Conservation (phyloP, 257 asterid genomes). For the Ilex asprella region DNA sequence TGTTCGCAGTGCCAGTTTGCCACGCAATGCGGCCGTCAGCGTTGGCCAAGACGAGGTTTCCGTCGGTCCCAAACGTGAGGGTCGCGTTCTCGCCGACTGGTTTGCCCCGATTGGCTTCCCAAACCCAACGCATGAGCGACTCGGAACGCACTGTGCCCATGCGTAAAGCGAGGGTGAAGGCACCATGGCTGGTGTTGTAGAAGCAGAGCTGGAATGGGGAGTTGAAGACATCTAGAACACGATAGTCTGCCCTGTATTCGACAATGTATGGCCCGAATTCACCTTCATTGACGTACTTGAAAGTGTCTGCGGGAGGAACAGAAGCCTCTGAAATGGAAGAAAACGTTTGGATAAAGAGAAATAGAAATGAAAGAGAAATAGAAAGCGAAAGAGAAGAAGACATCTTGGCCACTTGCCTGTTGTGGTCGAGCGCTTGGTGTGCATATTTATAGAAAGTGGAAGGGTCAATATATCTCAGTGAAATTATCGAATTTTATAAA, state of each 20-base stretch:
- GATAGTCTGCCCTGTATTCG: slow-evolving; percentile 17
- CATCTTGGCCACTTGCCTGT: neutral
- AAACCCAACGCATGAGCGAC: slow-evolving; percentile 20
- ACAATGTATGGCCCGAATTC: slow-evolving; percentile 13
- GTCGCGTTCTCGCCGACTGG: slow-evolving; percentile 20
- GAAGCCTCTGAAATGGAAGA: slow-evolving; percentile 11
- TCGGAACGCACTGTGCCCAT: slow-evolving; percentile 17
- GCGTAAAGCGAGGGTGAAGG: slow-evolving; percentile 16
- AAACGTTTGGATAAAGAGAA: slow-evolving; percentile 1
- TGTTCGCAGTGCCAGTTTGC: slow-evolving; percentile 20
- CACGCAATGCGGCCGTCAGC: slow-evolving; percentile 17
- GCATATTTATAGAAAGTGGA: too few relatives aligned
- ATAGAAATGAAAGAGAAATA: neutral
- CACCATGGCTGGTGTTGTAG: slow-evolving; percentile 21
- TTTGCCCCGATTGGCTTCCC: slow-evolving; percentile 16
- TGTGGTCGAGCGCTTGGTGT: too few relatives aligned
- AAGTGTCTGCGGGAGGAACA: slow-evolving; percentile 17
- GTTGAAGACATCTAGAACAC: neutral
- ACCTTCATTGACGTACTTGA: slow-evolving; percentile 15
- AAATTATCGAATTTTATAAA: too few relatives aligned
- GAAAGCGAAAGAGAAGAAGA: neutral
- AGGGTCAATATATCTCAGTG: too few relatives aligned
- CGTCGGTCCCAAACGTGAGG: slow-evolving; percentile 2
- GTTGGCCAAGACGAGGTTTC: slow-evolving; percentile 9
- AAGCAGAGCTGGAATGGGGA: slow-evolving; percentile 14